Conservation (phyloP, 345 rosid species). For the Dimocarpus longan region DNA sequence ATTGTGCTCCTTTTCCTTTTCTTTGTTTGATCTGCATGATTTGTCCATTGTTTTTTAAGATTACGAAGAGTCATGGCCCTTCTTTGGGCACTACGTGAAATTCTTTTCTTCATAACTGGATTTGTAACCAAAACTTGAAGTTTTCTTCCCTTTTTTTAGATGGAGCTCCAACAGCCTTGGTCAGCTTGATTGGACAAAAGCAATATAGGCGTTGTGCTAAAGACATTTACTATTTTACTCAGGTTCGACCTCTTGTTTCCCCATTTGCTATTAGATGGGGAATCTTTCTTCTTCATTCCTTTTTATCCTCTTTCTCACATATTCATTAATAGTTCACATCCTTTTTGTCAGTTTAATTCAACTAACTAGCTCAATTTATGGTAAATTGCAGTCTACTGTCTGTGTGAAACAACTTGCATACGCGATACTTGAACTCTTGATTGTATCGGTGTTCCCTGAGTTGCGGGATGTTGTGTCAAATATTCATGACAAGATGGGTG, state of each 20-base stretch:
- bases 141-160: slow-evolving; percentile 44
- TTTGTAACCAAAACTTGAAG: not conserved
- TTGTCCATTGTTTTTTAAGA: not conserved
- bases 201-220: slow-evolving; percentile 93
- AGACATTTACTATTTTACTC: slow-evolving; percentile 94
- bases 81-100: not conserved
- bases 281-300: not conserved
- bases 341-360: slow-evolving; percentile 1
- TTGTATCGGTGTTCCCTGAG: slow-evolving; percentile 88
- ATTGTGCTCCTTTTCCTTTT: not conserved
- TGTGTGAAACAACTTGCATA: slow-evolving; percentile 93
- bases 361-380: not conserved
- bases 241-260: slow-evolving; percentile 46
- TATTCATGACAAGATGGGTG: slow-evolving; percentile 50
- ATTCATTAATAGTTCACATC: not conserved
- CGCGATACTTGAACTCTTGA: slow-evolving; percentile 65
- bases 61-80: not conserved
- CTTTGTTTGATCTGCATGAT: not conserved
- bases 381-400: slow-evolving; percentile 67
- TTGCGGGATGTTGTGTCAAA: slow-evolving; percentile 66
- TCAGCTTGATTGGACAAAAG: slow-evolving; percentile 84
- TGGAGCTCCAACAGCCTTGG: slow-evolving; percentile 89
- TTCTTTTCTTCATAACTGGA: not conserved
- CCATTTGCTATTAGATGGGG: not conserved
- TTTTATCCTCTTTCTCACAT: not conserved